Evolutionary conservation across 345 rosid genomes (phyloP).

Genomic region (Moringa oleifera): DNA sequence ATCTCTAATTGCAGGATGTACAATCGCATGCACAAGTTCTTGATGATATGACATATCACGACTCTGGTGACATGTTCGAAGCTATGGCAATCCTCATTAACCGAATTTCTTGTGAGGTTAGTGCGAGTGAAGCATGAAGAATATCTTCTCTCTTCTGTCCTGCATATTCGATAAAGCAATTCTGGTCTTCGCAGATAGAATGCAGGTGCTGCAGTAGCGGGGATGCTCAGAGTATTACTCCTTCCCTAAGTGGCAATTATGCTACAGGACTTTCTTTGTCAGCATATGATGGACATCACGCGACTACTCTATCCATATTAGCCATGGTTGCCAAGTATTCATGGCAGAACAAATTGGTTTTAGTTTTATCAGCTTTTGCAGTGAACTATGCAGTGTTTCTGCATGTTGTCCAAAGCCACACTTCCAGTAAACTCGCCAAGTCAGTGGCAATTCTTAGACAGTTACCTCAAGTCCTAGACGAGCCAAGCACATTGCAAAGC

Average conservation of each 20-base stretch:
- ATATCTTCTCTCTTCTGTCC: background rate
- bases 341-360: slow-evolving; percentile 81
- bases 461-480: slow-evolving; percentile 52
- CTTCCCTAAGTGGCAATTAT: no score
- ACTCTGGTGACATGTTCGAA: slow-evolving; percentile 27
- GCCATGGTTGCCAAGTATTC: slow-evolving; percentile 42
- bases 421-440: slow-evolving; percentile 70
- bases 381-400: slow-evolving; percentile 79
- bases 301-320: slow-evolving; percentile 49
- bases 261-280: no score
- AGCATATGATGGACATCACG: slow-evolving; percentile 19
- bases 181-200: slow-evolving; percentile 38
- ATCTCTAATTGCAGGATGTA: slow-evolving; percentile 10
- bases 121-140: background rate
- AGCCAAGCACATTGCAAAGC: slow-evolving; percentile 36
- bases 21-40: slow-evolving; percentile 13
- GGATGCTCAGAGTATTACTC: no score
- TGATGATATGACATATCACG: slow-evolving; percentile 37
- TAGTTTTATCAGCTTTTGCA: slow-evolving; percentile 73
- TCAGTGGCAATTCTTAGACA: slow-evolving; percentile 75
- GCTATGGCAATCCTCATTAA: slow-evolving; percentile 51
- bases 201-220: slow-evolving; percentile 55
- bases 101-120: slow-evolving; percentile 63
- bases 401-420: slow-evolving; percentile 62
- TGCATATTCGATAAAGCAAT: slow-evolving; percentile 9